Evolutionary conservation across 108 stramenopile genomes (phyloP).

Genomic region (Cylindrotheca closterium): DNA sequence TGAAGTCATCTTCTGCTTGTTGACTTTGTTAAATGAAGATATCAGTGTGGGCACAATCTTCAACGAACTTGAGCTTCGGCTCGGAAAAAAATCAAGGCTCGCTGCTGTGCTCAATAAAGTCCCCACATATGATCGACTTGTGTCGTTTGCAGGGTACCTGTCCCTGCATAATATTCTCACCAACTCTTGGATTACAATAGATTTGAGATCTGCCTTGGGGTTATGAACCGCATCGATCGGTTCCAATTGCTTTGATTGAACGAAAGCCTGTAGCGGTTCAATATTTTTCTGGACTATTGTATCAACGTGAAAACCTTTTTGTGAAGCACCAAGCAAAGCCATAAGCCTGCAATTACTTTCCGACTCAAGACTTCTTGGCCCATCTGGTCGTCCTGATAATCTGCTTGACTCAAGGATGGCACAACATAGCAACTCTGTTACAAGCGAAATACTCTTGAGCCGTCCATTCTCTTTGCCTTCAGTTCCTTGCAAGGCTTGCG

Average conservation of each 20-base stretch:
- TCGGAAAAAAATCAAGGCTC: not conserved
- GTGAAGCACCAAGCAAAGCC: no score
- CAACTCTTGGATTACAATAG: not conserved
- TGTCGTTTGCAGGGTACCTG: conserved; percentile 9
- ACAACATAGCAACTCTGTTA: no score
- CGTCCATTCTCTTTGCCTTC: conserved; percentile 9
- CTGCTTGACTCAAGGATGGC: no score
- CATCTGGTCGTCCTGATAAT: no score
- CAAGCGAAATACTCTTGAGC: conserved; percentile 9
- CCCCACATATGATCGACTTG: conserved; percentile 5
- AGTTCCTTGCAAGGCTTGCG: conserved; percentile 1
- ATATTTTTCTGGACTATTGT: conserved; percentile 7
- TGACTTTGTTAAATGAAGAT: conserved; percentile 11
- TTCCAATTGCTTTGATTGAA: no score
- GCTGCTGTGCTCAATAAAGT: not conserved
- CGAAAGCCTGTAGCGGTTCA: no score
- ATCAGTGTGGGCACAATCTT: not conserved
- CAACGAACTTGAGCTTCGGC: no score
- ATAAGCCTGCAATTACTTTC: no score
- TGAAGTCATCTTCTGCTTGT: conserved; percentile 4
- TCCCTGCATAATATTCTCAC: conserved; percentile 12
- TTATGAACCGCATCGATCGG: no score
- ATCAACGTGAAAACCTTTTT: not conserved
- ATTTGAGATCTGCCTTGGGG: not conserved
- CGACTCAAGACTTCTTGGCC: no score